Evolutionary conservation across 139 green algal species (phyloP).

Genomic region (Chlorella sp.): DNA sequence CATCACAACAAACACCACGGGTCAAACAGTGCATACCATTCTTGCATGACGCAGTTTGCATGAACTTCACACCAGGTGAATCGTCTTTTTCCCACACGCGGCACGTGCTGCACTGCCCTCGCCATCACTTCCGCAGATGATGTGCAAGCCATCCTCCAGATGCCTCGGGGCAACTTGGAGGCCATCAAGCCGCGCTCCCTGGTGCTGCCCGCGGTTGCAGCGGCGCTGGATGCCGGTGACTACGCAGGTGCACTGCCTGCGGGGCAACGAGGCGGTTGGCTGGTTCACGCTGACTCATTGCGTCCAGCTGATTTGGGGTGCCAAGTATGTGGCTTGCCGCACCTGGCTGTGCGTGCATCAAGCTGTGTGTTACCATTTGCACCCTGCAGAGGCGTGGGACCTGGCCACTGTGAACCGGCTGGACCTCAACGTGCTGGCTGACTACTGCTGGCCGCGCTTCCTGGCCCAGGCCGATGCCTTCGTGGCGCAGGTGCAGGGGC

Average conservation of each 20-base stretch:
- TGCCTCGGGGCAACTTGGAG: conserved; percentile 96
- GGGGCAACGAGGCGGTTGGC: not conserved
- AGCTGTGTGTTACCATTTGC: not conserved
- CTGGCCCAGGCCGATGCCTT: conserved; percentile 57
- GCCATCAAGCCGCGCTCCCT: conserved; percentile 78
- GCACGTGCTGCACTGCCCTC: no score
- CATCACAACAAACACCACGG: not conserved
- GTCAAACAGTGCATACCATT: no score
- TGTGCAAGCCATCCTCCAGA: conserved; percentile 73
- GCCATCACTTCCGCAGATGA: conserved; percentile 21
- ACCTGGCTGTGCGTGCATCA: no score
- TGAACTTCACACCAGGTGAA: no score
- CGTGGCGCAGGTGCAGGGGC: conserved; percentile 48
- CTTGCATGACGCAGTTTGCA: no score
- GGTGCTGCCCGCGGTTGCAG: conserved; percentile 65
- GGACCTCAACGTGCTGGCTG: conserved; percentile 95
- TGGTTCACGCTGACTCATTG: not conserved
- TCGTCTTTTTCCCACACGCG: no score
- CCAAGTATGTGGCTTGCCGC: no score
- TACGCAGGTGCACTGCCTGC: conserved; percentile 49
- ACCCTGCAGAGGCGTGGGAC: conserved; percentile 58
- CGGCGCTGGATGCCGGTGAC: conserved; percentile 31
- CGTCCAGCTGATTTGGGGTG: no score
- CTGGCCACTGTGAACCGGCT: conserved; percentile 71
- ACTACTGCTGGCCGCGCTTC: conserved; percentile 85